phyloP scores from a whole-genome alignment of 2,329 filamentous ascomycete genomes.

The Tolypocladium sp. region DNA sequence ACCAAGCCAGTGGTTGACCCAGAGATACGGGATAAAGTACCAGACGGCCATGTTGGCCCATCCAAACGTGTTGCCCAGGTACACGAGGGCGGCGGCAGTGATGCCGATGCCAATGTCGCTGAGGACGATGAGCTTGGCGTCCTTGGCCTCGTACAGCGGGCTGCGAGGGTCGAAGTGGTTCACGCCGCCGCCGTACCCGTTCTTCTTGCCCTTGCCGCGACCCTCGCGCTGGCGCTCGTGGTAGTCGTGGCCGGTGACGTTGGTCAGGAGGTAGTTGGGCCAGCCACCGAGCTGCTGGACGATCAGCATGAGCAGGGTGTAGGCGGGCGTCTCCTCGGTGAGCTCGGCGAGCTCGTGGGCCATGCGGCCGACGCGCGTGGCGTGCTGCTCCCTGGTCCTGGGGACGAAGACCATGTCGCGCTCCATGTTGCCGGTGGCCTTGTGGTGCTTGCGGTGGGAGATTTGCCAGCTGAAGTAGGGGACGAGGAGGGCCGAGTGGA shows the following conservation, averaged over 20 bases:
- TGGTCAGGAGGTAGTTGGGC: constrained; percentile 83
- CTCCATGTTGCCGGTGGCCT: constrained; percentile 93
- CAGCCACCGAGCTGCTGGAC: constrained; percentile 86
- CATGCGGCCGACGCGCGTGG: constrained; percentile 62
- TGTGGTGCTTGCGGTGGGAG: constrained; percentile 98
- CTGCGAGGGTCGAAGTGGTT: constrained; percentile 91
- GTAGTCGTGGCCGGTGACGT: constrained; percentile 93
- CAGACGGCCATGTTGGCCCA: constrained; percentile 83
- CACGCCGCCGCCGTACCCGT: constrained; percentile 71
- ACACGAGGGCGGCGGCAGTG: constrained; percentile 51
- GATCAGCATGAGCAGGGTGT: constrained; percentile 65
- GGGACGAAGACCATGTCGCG: constrained; percentile 99
- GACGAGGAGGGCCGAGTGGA: constrained; percentile 81
- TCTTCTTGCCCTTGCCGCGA: constrained; percentile 84
- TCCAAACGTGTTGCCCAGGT: constrained; percentile 69
- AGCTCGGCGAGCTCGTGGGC: constrained; percentile 80
- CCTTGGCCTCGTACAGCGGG: constrained; percentile 85
- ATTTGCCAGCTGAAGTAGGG: constrained; percentile 99
- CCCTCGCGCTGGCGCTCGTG: constrained; percentile 88
- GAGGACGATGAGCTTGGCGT: constrained; percentile 76
- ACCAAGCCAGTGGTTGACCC: constrained; percentile 99
- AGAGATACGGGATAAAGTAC: constrained; percentile 92
- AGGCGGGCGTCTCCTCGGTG: constrained; percentile 87
- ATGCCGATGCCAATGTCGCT: constrained; percentile 76
- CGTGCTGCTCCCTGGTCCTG: constrained; percentile 76